Percentiles rank a stretch among this genome's conserved stretches.
These are phyloP conservation scores for Haplographium delicatum DNA, from an alignment of 495 filamentous ascomycete genomes.

Conservation along the genomic window DNA sequence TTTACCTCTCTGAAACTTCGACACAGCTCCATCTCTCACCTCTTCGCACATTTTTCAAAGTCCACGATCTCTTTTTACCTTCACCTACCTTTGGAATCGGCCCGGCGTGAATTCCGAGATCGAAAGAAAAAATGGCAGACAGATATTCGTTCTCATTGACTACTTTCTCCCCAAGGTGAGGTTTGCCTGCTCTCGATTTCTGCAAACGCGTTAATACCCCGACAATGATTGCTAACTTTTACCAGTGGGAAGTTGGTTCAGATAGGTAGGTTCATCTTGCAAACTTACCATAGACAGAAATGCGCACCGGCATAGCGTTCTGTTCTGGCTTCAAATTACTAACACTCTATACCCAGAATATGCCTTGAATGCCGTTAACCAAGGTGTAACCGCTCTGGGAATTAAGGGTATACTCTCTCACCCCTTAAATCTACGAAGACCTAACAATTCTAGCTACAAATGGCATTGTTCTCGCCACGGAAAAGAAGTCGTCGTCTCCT, in stretches of 20 bases:
- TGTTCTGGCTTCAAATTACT: background rate
- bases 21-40: slow-evolving; percentile 19
- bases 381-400: slow-evolving; percentile 94
- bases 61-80: background rate
- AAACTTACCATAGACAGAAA: background rate
- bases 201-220: background rate
- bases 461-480: slow-evolving; percentile 96
- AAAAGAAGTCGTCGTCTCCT: slow-evolving; percentile 98
- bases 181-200: slow-evolving; percentile 5
- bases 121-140: slow-evolving; percentile 71
- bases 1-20: slow-evolving; percentile 5
- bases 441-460: slow-evolving; percentile 91
- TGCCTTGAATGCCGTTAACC: slow-evolving; percentile 97
- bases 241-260: slow-evolving; percentile 87
- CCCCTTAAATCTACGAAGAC: too few relatives aligned
- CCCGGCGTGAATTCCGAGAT: background rate
- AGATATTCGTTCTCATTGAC: slow-evolving; percentile 99
- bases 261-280: slow-evolving; percentile 56
- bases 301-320: background rate
- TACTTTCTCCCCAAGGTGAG: slow-evolving; percentile 98
- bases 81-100: background rate
- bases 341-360: slow-evolving; percentile 63
- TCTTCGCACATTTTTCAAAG: background rate
- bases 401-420: slow-evolving; percentile 72
- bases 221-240: slow-evolving; percentile 39